Conservation (phyloP, 2,329 filamentous ascomycete genomes). For the Nigrospora oryzae region DNA sequence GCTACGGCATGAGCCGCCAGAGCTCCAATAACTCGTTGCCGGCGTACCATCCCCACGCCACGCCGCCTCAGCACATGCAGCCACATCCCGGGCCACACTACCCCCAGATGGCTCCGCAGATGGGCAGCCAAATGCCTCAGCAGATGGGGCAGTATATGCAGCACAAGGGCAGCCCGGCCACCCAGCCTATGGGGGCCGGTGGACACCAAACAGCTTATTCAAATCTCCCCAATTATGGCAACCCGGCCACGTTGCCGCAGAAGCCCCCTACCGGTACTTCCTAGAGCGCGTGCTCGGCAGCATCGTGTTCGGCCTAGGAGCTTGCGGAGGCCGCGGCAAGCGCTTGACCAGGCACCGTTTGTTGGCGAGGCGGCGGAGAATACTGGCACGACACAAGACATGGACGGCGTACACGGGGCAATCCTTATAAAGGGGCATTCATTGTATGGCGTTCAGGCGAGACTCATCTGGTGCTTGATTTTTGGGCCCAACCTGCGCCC, state of each 20-base stretch:
- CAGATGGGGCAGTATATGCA: constrained; percentile 25
- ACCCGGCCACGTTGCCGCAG: constrained; percentile 51
- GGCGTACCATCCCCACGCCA: constrained; percentile 33
- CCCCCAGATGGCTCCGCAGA: constrained; percentile 29
- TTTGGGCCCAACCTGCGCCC: neutral
- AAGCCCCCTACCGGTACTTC: constrained; percentile 45
- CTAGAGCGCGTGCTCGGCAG: constrained; percentile 20
- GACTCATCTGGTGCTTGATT: neutral
- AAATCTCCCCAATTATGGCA: constrained; percentile 49
- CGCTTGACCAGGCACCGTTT: neutral
- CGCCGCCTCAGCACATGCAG: constrained; percentile 24
- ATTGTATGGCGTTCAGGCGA: constrained; percentile 3
- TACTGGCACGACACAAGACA: neutral
- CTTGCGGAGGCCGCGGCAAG: too few species aligned
- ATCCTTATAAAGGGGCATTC: constrained; percentile 1
- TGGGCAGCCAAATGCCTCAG: constrained; percentile 7
- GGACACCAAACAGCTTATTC: constrained; percentile 27
- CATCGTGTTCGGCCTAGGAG: neutral
- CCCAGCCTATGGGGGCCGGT: constrained; percentile 3
- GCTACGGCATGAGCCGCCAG: constrained; percentile 49
- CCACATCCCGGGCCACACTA: constrained; percentile 31
- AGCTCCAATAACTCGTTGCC: constrained; percentile 46
- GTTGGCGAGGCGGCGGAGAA: neutral
- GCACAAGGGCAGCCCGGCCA: constrained; percentile 28
- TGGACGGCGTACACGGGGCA: constrained; percentile 1